Base-by-base conservation (phyloP, 257 asterid species). In the Nicotiana tomentosiformis region DNA sequence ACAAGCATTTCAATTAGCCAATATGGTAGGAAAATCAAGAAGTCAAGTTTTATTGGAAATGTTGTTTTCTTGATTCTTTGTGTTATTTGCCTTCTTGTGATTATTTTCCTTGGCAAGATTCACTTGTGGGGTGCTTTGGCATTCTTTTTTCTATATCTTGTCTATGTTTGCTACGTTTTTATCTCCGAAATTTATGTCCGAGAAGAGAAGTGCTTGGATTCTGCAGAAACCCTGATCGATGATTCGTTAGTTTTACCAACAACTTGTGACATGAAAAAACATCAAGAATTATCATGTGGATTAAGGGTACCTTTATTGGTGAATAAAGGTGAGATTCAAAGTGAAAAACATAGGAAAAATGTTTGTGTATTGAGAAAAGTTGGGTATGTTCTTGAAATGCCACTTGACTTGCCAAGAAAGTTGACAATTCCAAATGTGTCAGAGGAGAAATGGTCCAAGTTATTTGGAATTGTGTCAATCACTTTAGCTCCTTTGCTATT, bases 381-480 rank as follows among this genome's bases (percentile, higher is more conserved):
- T 57, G 53, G 35, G 8, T 86, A 37, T 55, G 89, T 37, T 87
- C 4, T 95, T 65, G 95, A 93, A 77, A 74, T 93, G 39, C 98
- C 98, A 2, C 89, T 95, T 23, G 84, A 85, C 26, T 30, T 95
- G 17, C 97, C 98, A 16, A 89, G 96, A 84, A 90, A 85, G 78
- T 89, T 93, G 23, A 95, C 98, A 33, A 95, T 95, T 49, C 98
- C 98, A 1, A 56, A 82, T 61, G 89, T 92, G 2, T 86, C 86
- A 17, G 96, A 90, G 49, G 94, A 91, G 12, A 92, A 85, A 10
- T 95, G 98, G 98, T 92, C 93, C 0, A 95, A 93, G 81, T 83
- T 94, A 0, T 89, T 83, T 33, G 98, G 92, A 1, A 82, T 84
- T 23, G 33, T 35, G 35, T 91, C 95, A 4, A 91, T 88, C 5